Evolutionary conservation across 768 basidiomycete genomes (phyloP).

Genomic region (Termitomyces sp.): DNA sequence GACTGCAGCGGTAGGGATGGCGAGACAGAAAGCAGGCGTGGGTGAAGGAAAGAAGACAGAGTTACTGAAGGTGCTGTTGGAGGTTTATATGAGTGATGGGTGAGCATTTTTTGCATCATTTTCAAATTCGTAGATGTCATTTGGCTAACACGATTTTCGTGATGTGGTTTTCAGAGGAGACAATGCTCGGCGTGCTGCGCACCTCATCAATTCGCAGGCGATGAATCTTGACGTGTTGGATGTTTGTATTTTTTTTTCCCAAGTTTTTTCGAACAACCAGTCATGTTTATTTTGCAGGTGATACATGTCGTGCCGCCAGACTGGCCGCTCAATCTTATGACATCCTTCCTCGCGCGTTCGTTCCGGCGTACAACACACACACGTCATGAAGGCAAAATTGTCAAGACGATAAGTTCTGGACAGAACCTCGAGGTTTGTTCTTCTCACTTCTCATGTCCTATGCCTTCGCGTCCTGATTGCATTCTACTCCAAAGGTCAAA

Average conservation of each 20-base stretch:
- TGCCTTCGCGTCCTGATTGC: background rate
- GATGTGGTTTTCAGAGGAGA: constrained; percentile 36
- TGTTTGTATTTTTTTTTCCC: constrained; percentile 38
- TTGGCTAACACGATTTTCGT: background rate
- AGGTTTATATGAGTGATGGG: constrained; percentile 82
- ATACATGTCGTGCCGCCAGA: constrained; percentile 63
- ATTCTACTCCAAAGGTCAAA: constrained; percentile 37
- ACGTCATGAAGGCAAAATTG: constrained; percentile 65
- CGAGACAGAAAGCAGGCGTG: constrained; percentile 33
- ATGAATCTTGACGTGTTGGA: constrained; percentile 74
- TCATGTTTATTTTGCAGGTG: constrained; percentile 34
- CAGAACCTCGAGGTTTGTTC: constrained; percentile 68
- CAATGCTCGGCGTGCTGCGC: constrained; percentile 56
- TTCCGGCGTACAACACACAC: constrained; percentile 73
- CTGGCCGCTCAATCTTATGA: constrained; percentile 73
- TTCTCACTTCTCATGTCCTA: background rate
- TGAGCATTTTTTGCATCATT: constrained; percentile 26
- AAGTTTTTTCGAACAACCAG: background rate
- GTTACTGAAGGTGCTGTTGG: constrained; percentile 66
- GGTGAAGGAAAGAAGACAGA: constrained; percentile 50
- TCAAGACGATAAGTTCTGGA: constrained; percentile 74
- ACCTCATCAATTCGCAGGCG: constrained; percentile 76
- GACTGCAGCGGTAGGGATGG: constrained; percentile 14
- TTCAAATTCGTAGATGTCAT: too few species aligned
- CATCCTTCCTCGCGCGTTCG: constrained; percentile 77